A percentile compares a stretch with the other conserved stretches of the same genome.
phyloP scores from a whole-genome alignment of 176 grass and related monocot genomes.

The Eragrostis nindensis region DNA sequence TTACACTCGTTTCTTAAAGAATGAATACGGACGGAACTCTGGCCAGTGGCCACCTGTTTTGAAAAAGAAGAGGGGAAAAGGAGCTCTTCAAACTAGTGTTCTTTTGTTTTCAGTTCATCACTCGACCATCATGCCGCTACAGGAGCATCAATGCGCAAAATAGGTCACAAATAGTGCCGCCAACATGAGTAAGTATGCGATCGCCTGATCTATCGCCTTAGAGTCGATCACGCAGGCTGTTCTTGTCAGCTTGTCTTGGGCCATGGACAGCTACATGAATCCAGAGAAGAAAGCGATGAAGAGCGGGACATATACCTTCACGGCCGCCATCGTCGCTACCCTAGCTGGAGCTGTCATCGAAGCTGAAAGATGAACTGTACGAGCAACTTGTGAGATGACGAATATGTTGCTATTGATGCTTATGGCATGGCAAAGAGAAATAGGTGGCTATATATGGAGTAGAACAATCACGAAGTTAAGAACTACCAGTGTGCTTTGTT shows the following conservation, averaged over 20 bases:
- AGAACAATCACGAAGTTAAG: neutral
- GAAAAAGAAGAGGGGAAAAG: too few species aligned
- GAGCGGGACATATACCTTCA: conserved; percentile 18
- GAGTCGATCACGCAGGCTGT: too few species aligned
- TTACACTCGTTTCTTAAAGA: too few species aligned
- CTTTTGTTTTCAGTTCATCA: neutral
- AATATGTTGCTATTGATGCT: neutral
- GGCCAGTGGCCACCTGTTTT: too few species aligned
- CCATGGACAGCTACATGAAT: conserved; percentile 27
- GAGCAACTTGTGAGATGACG: too few species aligned
- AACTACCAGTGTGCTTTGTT: too few species aligned
- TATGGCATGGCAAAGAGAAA: neutral
- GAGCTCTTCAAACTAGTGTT: neutral
- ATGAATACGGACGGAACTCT: too few species aligned
- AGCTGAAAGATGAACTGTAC: too few species aligned
- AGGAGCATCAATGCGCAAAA: neutral
- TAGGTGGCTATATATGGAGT: too few species aligned
- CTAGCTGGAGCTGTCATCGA: neutral
- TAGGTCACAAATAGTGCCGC: conserved; percentile 21
- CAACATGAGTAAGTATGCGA: conserved; percentile 1
- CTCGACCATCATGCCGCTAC: neutral
- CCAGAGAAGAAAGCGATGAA: conserved; percentile 35
- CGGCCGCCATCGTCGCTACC: neutral
- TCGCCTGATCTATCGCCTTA: neutral
- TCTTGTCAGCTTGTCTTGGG: too few species aligned